phyloP scores from a whole-genome alignment of 2,329 filamentous ascomycete species.

The Drechmeria coniospora region DNA sequence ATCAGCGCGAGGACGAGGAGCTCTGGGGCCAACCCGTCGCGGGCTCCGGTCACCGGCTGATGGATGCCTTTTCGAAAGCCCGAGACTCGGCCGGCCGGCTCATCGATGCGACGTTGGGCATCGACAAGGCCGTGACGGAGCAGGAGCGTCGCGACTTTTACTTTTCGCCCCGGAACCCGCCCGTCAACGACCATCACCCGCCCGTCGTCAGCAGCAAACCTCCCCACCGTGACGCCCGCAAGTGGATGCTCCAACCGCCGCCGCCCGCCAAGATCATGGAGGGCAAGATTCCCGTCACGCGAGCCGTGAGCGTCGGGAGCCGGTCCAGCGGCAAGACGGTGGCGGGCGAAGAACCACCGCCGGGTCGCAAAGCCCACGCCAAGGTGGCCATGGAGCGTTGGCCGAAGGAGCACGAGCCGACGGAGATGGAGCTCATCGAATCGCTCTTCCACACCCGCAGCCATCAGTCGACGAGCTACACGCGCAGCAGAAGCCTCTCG shows the following conservation, averaged over 20 bases:
- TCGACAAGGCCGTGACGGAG: conserved; percentile 37
- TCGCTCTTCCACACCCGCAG: conserved; percentile 21
- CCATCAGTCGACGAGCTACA: conserved; percentile 15
- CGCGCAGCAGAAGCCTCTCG: conserved; percentile 22
- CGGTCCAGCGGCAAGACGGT: conserved; percentile 30
- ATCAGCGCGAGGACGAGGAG: conserved; percentile 78
- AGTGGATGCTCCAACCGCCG: conserved; percentile 88
- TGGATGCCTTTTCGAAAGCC: conserved; percentile 43
- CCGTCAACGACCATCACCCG: conserved; percentile 74
- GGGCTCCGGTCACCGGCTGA: conserved; percentile 40
- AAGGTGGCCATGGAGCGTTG: conserved; percentile 31
- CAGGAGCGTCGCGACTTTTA: conserved; percentile 45
- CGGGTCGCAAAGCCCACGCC: conserved; percentile 28
- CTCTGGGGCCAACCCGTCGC: conserved; percentile 48
- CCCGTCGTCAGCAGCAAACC: conserved; percentile 68
- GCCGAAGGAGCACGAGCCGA: conserved; percentile 22
- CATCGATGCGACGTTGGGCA: conserved; percentile 35
- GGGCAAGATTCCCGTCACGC: conserved; percentile 58
- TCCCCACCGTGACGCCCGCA: conserved; percentile 51
- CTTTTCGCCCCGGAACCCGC: conserved; percentile 45
- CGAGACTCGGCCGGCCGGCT: conserved; percentile 38
- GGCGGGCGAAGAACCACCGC: conserved; percentile 23
- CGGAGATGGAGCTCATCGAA: conserved; percentile 29
- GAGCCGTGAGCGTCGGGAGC: conserved; percentile 43
- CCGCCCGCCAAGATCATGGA: conserved; percentile 86